Evolutionary conservation across 202 grass and related monocot genomes (phyloP).

Genomic region (Carex sylvatica): DNA sequence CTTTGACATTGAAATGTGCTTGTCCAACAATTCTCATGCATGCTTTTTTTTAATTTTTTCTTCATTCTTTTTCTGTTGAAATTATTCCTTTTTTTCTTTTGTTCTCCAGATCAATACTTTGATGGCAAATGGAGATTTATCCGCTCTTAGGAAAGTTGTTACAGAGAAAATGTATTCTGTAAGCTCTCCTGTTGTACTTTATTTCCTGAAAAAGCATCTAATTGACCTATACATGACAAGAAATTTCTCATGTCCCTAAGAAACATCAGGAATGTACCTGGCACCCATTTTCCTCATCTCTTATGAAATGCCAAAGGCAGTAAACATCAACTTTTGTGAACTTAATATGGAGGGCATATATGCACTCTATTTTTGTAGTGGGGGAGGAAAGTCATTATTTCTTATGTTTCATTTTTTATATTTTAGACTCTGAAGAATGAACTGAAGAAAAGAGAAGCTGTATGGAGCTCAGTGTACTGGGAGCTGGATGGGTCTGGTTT

Average conservation of each 20-base stretch:
- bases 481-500: constrained; percentile 68
- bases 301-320: neutral
- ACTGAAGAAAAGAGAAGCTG: constrained; percentile 74
- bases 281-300: neutral
- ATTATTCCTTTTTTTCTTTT: constrained; percentile 21
- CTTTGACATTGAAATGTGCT: neutral
- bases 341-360: neutral
- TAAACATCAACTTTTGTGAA: neutral
- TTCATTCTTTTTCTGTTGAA: neutral
- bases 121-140: constrained; percentile 66
- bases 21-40: constrained; percentile 1
- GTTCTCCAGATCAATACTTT: constrained; percentile 69
- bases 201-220: constrained; percentile 7
- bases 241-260: neutral
- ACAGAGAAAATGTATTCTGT: constrained; percentile 94
- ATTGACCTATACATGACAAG: neutral
- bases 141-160: constrained; percentile 72
- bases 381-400: constrained; percentile 12
- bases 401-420: constrained; percentile 10
- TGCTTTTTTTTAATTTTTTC: constrained; percentile 4
- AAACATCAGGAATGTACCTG: neutral
- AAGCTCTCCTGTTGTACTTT: constrained; percentile 42
- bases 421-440: constrained; percentile 86
- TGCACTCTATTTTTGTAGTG: neutral
- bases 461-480: constrained; percentile 80